These are phyloP conservation scores for Mitragyna speciosa DNA, from an alignment of 257 asterid species.

Conservation along the genomic window DNA sequence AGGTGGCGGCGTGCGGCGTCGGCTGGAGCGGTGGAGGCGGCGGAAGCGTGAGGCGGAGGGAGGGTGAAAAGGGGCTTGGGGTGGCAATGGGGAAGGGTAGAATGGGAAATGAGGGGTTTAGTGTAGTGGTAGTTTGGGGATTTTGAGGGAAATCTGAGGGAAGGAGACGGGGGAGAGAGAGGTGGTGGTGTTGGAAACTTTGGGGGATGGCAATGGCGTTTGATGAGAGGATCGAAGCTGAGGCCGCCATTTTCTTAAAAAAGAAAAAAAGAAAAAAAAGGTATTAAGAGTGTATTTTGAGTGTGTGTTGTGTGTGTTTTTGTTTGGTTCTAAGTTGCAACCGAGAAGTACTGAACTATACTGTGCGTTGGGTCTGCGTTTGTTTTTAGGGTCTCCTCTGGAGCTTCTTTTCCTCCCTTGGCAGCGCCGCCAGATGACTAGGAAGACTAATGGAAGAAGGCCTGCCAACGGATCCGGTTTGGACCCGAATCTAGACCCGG, in stretches of 20 bases:
- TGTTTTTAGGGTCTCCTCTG: not conserved
- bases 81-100: constrained; percentile 19
- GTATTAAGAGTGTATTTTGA: not conserved
- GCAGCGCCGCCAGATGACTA: constrained; percentile 6
- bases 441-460: not conserved
- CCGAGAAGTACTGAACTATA: not conserved
- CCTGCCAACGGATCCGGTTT: no score
- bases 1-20: constrained; percentile 39
- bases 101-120: constrained; percentile 35
- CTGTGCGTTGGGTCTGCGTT: not conserved
- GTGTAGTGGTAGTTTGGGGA: constrained; percentile 22
- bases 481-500: no score
- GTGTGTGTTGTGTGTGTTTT: not conserved
- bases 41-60: constrained; percentile 34
- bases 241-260: constrained; percentile 49
- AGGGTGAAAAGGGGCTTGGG: constrained; percentile 27
- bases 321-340: not conserved
- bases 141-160: constrained; percentile 37
- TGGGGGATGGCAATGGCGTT: constrained; percentile 26
- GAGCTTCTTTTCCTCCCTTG: not conserved
- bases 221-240: constrained; percentile 18
- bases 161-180: constrained; percentile 23
- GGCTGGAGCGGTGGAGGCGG: constrained; percentile 32
- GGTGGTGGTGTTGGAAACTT: constrained; percentile 38
- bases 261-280: no score